Base-by-base conservation (phyloP, 2,329 filamentous ascomycete species). In the Colletotrichum costaricense region DNA sequence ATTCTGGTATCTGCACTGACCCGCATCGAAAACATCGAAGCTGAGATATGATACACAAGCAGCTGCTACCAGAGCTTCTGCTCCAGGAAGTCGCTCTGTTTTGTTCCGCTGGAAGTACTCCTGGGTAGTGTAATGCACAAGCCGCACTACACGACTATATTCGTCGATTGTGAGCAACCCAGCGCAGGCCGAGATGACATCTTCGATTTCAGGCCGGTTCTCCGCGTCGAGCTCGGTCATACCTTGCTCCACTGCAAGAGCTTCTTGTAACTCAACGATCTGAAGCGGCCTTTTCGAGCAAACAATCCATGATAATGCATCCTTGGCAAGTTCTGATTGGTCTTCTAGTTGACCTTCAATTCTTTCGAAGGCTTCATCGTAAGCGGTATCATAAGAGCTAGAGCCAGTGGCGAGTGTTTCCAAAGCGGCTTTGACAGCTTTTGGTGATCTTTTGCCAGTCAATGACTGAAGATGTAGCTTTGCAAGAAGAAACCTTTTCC, bases 111-210 rank as follows among this genome's bases (percentile, higher is more conserved):
- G 78, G 55, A 88, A 81, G 74, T 85, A 88, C 52, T 87, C 81
- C 56, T 87, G 82, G 1, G 85, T 79, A 0, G 86, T 87, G 67
- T 85, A 84, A 73, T 88, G 86, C 3, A 86, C 83, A 0, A 88
- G 74, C 3, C 84, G 80, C 12, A 87, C 77, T 30, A 82, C 77
- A 22, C 78, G 60, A 60, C 79, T 86, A 56, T 83, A 74, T 57
- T 82, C 69, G 46, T 87, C 84, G 3, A 85, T 52, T 0, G 80
- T 82, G 2, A 88, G 81, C 11, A 88, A 65, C 0, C 86, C 85
- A 38, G 80, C 81, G 69, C 85, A 88, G 2, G 79, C 77, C 4
- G 81, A 82, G 0, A 85, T 69, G 1, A 86, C 70, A 2, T 81
- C 77, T 6, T 81, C 78, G 1, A 82, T 49, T 0, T 81, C 74